Evolutionary conservation across 2,329 filamentous ascomycete species (phyloP).

Genomic region (Claviceps sp.): DNA sequence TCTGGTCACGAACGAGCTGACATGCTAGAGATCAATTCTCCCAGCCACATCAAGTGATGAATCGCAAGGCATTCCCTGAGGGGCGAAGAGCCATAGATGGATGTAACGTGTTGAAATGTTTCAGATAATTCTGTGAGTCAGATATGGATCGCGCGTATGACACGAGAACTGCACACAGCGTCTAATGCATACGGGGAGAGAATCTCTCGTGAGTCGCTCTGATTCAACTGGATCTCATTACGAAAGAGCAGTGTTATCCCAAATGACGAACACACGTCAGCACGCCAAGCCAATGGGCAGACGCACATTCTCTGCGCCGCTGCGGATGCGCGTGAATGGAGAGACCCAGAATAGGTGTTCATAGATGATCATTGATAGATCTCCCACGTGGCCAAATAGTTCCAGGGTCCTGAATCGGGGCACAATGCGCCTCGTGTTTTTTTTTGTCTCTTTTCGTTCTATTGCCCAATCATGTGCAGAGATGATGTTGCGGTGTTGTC

Average conservation of each 20-base stretch:
- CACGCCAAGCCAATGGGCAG: neutral
- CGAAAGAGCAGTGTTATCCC: neutral
- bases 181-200: neutral
- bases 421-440: neutral
- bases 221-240: neutral
- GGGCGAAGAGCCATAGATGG: no score
- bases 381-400: neutral
- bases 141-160: no score
- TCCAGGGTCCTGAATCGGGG: neutral
- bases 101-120: no score
- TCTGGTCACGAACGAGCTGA: no score
- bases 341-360: neutral
- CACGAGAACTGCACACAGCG: no score
- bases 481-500: neutral
- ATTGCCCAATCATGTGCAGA: neutral
- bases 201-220: neutral
- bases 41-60: no score
- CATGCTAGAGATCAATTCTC: no score
- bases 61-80: no score
- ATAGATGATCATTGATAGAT: neutral
- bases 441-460: neutral
- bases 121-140: no score
- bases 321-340: neutral
- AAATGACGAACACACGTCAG: neutral
- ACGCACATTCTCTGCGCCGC: neutral